A percentile compares a stretch with the other conserved stretches of the same genome.
These are phyloP conservation scores for Cicer arietinum DNA, from an alignment of 306 rosid genomes.

Conservation along the genomic window DNA sequence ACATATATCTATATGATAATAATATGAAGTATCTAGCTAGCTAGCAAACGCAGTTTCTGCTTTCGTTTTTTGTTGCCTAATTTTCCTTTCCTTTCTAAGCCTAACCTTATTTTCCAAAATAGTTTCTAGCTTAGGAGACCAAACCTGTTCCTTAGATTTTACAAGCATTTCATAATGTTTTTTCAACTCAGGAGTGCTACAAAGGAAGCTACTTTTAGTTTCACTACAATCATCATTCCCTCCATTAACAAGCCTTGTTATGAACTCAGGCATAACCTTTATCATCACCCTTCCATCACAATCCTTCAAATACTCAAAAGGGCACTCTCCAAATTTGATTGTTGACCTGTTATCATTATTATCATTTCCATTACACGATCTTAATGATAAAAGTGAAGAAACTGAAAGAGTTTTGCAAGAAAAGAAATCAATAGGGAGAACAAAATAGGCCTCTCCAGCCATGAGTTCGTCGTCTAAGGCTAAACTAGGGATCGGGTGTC, in stretches of 20 bases:
- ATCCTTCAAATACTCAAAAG: constrained; percentile 70
- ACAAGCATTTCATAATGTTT: constrained; percentile 81
- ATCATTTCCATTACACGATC: constrained; percentile 28
- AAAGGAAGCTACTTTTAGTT: constrained; percentile 44
- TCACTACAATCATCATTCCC: constrained; percentile 16
- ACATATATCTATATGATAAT: neutral
- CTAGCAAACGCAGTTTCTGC: neutral
- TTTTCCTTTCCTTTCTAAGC: constrained; percentile 58
- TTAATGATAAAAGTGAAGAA: constrained; percentile 58
- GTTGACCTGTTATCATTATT: constrained; percentile 21
- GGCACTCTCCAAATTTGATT: constrained; percentile 53
- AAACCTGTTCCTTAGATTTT: constrained; percentile 66
- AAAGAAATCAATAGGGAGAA: constrained; percentile 65
- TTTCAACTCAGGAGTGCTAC: constrained; percentile 86
- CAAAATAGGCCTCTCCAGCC: constrained; percentile 68
- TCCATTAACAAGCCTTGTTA: constrained; percentile 52
- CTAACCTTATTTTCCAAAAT: constrained; percentile 71
- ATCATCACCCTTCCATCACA: constrained; percentile 62
- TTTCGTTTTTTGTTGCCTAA: constrained; percentile 43
- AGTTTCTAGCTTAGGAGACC: constrained; percentile 90
- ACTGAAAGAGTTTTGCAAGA: constrained; percentile 50
- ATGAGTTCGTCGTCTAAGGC: constrained; percentile 61
- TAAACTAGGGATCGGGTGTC: constrained; percentile 64
- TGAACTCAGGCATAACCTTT: constrained; percentile 78
- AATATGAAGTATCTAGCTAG: neutral